Evolutionary conservation across 1,284 basidiomycete species (phyloP), one percentile per base, ranked within the genome.

Genomic region (Ceratobasidium theobromae): DNA sequence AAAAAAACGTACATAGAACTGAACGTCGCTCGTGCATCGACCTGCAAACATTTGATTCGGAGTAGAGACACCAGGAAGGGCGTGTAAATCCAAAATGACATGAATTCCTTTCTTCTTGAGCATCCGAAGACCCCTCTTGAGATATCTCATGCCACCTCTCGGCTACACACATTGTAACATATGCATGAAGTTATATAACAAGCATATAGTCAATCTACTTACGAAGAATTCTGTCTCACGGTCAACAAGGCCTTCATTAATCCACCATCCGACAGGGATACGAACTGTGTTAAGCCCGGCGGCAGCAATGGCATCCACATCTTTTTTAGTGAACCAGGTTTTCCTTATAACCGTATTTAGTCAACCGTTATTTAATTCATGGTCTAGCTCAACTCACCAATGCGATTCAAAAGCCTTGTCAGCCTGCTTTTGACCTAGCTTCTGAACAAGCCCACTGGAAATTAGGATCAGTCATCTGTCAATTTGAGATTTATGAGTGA

Each of bases 211-310:
- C 27, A 4, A 5, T n/a, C 18, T 3, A 52, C 49, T 52, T 23
- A 33, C 49, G 72, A 82, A 91, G 52, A 79, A 81, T 72, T 91
- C 89, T 1, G 75, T 79, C 0, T 73, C 72, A 3, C 85, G 79
- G 72, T 89, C 73, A 0, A 91, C 89, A 5, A 91, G 77, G 6
- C 77, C 79, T 73, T 91, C 89, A 14, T 91, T 76, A 49, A 91
- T 85, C 89, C 89, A 91, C 73, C 86, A 91, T 0, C 89, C 89
- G 25, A 91, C 80, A 1, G 89, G 89, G 71, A 91, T 79, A 25
- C 89, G 84, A 68, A 88, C 86, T 18, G 86, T 87, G 70, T 91
- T 91, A 68, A 91, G 84, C 1, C 85, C 84, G 1, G 79, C 77
- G 9, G 71, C 75, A 11, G 74, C 75, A 11, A 91, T 76, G 25